Conservation (phyloP, 306 rosid species). For the Malus sylvestris region DNA sequence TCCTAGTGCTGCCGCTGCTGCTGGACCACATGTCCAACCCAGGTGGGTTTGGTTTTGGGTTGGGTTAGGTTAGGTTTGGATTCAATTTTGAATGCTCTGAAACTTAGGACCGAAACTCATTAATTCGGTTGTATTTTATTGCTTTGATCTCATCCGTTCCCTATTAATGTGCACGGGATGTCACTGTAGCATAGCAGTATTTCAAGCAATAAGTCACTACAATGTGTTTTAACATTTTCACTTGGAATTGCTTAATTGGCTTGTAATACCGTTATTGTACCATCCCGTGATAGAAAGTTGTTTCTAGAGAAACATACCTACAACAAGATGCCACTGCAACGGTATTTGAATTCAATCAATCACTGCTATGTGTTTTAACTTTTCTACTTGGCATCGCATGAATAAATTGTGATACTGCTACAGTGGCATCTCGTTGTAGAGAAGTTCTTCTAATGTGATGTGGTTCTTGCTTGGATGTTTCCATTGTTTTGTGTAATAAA, state of each 20-base stretch:
- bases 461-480: not conserved
- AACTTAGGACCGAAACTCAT: not conserved
- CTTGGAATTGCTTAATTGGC: not conserved
- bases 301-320: not conserved
- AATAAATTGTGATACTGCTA: not conserved
- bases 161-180: not conserved
- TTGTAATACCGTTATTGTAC: too few relatives aligned
- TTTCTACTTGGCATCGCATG: not conserved
- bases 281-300: not conserved
- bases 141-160: conserved; percentile 1
- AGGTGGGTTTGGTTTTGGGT: conserved; percentile 18
- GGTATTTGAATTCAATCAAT: not conserved
- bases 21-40: conserved; percentile 18
- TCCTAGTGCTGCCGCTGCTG: not conserved
- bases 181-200: not conserved
- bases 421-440: not conserved
- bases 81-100: not conserved
- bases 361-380: too few relatives aligned
- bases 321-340: not conserved
- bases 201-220: not conserved
- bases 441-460: not conserved
- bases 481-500: not conserved
- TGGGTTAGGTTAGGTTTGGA: not conserved
- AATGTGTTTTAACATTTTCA: not conserved
- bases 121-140: not conserved